A percentile compares a stretch with the other conserved stretches of the same genome.
Conservation (phyloP, 2,329 filamentous ascomycete genomes). For the Tolypocladium sp. region DNA sequence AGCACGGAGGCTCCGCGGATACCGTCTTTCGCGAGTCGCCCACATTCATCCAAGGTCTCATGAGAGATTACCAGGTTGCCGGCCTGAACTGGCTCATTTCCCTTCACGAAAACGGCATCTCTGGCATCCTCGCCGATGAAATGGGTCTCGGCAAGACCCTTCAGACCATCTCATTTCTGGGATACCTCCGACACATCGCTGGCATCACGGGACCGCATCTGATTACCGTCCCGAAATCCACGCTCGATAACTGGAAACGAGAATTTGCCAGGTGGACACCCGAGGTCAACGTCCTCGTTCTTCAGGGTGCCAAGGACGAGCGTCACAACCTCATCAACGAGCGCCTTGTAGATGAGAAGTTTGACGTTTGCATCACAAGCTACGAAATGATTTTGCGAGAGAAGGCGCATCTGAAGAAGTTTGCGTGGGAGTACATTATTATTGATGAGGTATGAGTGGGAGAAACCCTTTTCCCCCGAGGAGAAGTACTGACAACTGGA, state of each 20-base stretch:
- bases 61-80: constrained; percentile 95
- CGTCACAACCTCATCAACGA: constrained; percentile 82
- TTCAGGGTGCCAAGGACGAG: constrained; percentile 94
- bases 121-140: constrained; percentile 93
- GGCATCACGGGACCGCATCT: constrained; percentile 87
- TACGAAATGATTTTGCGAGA: constrained; percentile 98
- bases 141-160: constrained; percentile 98
- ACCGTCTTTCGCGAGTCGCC: constrained; percentile 93
- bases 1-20: constrained; percentile 74
- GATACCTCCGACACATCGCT: constrained; percentile 85
- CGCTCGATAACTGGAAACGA: constrained; percentile 95
- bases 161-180: constrained; percentile 93
- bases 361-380: constrained; percentile 96
- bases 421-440: constrained; percentile 99
- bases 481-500: constrained; percentile 6
- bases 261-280: constrained; percentile 94
- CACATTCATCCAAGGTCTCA: constrained; percentile 74
- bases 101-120: constrained; percentile 96
- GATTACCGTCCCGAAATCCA: constrained; percentile 90
- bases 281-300: constrained; percentile 85
- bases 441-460: constrained; percentile 61
- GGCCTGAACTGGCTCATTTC: constrained; percentile 98
- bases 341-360: constrained; percentile 85
- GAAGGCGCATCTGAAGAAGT: constrained; percentile 90
- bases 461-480: no score